Base-by-base conservation (phyloP, 768 basidiomycete species). In the Sistotremastrum suecicum region DNA sequence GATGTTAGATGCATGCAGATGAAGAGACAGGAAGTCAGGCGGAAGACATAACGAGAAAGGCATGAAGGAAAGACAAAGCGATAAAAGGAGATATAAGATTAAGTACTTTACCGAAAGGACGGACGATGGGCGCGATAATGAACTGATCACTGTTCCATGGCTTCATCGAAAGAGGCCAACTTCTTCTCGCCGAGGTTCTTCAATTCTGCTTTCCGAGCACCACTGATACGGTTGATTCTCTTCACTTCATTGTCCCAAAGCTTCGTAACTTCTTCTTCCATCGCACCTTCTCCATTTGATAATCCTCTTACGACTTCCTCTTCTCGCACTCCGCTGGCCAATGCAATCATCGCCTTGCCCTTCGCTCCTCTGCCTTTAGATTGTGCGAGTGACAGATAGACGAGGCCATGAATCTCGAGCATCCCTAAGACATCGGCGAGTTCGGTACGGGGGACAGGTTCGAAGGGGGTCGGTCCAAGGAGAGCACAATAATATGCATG, bases 361-460 rank as follows among this genome's bases (percentile, higher is more conserved):
- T 9, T 36, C 3, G 37, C 33, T 28, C 45, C 50, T 7, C 20
- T 8, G 6, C 44, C 44, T 20, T 41, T 29, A 3, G 44, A 12
- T 10, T 39, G 42, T 20, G 46, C 48, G n/a, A 20, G 31, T 35
- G 59, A 62, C 3, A 71, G 51, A 42, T 68, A 65, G 6, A 82
- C 61, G 5, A 85, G 65, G 2, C 86, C 87, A 5, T 74, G 69
- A 3, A 80, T 83, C 61, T 90, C 86, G 35, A 90, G 63, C 41
- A 88, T 64, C 29, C 74, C 71, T 0, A 83, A 55, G 3, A 89
- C 66, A 52, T 90, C 86, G 0, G 69, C 65, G 51, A 90, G 87
- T 53, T 88, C 85, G 56, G 74, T 83, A 6, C 82, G 70, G 7
- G 80, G 83, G 2, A 81, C 83, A 3, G 80, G 68, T 3, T 71